These are phyloP conservation scores for Penicillium parvum DNA, from an alignment of 495 filamentous ascomycete species.

Conservation along the genomic window DNA sequence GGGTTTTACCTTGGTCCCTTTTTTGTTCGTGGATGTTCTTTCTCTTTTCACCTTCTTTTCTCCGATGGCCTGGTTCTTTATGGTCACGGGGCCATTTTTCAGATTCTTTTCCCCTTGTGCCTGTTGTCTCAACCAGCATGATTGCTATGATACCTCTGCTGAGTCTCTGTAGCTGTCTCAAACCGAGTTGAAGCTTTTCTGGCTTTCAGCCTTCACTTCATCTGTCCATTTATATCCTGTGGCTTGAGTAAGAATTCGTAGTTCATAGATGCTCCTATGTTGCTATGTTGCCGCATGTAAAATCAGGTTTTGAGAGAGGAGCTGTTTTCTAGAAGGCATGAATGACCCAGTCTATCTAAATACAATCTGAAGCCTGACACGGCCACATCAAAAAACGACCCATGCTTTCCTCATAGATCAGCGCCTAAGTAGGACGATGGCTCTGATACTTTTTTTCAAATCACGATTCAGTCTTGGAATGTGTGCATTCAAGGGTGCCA, in stretches of 20 bases:
- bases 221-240: neutral
- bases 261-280: too few relatives aligned
- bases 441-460: too few relatives aligned
- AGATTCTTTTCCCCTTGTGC: slow-evolving; percentile 16
- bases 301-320: neutral
- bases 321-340: neutral
- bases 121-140: slow-evolving; percentile 27
- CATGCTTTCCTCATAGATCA: too few relatives aligned
- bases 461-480: too few relatives aligned
- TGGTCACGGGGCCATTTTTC: slow-evolving; percentile 5
- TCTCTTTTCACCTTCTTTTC: slow-evolving; percentile 8
- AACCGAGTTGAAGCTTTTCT: slow-evolving; percentile 5
- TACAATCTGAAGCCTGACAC: too few relatives aligned
- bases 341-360: too few relatives aligned
- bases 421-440: too few relatives aligned
- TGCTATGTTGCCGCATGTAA: too few relatives aligned
- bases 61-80: slow-evolving; percentile 6
- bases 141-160: slow-evolving; percentile 41
- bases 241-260: too few relatives aligned
- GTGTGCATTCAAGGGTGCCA: too few relatives aligned
- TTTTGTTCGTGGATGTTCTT: slow-evolving; percentile 13
- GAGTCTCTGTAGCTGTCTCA: slow-evolving; percentile 22
- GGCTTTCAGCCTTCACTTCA: too few relatives aligned
- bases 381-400: too few relatives aligned
- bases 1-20: slow-evolving; percentile 21